Evolutionary conservation across 257 asterid genomes (phyloP).

Genomic region (Mitragyna speciosa): DNA sequence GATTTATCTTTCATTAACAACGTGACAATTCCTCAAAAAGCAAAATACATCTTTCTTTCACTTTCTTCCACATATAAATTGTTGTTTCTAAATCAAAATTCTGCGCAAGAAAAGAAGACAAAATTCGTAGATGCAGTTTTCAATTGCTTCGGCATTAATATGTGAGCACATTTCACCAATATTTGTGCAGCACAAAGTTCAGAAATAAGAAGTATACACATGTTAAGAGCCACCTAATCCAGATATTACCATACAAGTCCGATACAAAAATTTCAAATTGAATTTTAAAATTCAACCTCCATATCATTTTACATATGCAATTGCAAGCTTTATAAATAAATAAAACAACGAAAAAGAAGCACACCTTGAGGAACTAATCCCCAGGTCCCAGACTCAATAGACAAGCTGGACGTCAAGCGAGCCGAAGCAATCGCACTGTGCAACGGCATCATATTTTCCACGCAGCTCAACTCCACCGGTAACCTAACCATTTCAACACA

Average conservation of each 20-base stretch:
- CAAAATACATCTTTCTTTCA: not conserved
- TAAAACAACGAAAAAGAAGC: not conserved
- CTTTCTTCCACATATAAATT: not conserved
- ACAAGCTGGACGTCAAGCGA: conserved; percentile 49
- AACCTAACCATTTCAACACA: conserved; percentile 36
- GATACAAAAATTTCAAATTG: not conserved
- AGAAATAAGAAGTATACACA: not conserved
- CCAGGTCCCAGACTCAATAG: conserved; percentile 54
- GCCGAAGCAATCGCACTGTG: conserved; percentile 67
- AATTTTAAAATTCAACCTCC: no score
- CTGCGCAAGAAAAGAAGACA: not conserved
- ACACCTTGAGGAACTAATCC: conserved; percentile 65
- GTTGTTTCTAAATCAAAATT: not conserved
- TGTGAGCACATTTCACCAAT: not conserved
- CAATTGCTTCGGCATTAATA: not conserved
- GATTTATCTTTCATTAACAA: not conserved
- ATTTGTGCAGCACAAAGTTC: not conserved
- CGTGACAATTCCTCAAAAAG: not conserved
- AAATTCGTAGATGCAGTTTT: not conserved
- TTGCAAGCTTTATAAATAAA: not conserved
- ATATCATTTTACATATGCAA: not conserved
- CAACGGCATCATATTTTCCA: conserved; percentile 59
- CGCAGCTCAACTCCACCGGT: conserved; percentile 58
- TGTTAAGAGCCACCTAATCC: not conserved
- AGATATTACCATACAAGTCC: not conserved